Conservation (phyloP, 2,329 filamentous ascomycete genomes). For the Aspergillus candidus region DNA sequence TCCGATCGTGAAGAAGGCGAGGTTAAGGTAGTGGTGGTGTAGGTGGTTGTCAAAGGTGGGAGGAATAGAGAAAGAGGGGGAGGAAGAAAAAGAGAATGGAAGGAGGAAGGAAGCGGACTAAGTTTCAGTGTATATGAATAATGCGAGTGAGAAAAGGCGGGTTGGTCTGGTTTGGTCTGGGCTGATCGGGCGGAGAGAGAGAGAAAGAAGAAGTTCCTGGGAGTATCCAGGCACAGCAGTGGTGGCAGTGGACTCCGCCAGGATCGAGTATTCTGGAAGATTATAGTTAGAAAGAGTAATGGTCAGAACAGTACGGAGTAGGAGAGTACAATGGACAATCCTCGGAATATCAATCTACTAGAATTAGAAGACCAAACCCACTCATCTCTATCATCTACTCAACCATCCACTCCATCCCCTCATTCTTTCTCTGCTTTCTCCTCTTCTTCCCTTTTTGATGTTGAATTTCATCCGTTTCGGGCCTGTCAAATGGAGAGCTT, state of each 20-base stretch:
- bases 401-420: too few species aligned
- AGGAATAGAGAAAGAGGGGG: neutral
- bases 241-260: neutral
- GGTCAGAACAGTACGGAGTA: too few species aligned
- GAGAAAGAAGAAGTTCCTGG: neutral
- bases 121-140: constrained; percentile 1
- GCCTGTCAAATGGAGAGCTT: neutral
- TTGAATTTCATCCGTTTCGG: neutral
- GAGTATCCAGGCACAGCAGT: neutral
- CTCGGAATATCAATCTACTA: too few species aligned
- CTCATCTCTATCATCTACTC: too few species aligned
- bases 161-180: too few species aligned
- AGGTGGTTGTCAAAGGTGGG: neutral
- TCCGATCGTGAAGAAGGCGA: neutral
- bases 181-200: neutral
- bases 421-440: too few species aligned
- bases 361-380: too few species aligned
- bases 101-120: constrained; percentile 1
- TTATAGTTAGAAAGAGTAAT: too few species aligned
- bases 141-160: neutral
- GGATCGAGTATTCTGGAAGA: too few species aligned
- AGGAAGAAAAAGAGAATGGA: constrained; percentile 7
- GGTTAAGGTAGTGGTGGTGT: constrained; percentile 1
- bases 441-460: neutral
- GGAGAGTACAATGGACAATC: too few species aligned